Evolutionary conservation across 73 alveolate genomes (phyloP).

Genomic region (Tetrahymena malaccensis): DNA sequence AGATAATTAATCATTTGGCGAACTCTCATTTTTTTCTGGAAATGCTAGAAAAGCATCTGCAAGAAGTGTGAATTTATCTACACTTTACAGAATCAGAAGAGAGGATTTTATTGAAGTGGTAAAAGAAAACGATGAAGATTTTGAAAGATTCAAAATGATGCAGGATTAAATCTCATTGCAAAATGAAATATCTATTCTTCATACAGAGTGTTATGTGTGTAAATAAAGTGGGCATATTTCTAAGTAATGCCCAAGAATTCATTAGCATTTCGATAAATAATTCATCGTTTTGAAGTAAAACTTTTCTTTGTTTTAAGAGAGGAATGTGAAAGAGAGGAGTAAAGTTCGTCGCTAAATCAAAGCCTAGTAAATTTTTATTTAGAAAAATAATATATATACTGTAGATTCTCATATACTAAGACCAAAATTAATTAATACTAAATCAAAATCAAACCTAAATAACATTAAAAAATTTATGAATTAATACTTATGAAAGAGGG

Average conservation of each 20-base stretch:
- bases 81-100: constrained; percentile 15
- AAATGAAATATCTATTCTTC: background rate
- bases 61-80: constrained; percentile 7
- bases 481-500: no score
- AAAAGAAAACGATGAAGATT: constrained; percentile 10
- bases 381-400: no score
- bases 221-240: background rate
- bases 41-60: constrained; percentile 8
- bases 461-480: no score
- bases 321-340: background rate
- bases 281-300: background rate
- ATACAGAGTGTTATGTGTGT: background rate
- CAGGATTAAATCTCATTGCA: background rate
- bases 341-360: background rate
- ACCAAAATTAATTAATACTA: no score
- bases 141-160: background rate
- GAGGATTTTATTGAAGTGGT: background rate
- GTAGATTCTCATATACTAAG: no score
- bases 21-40: constrained; percentile 16
- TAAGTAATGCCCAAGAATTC: background rate
- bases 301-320: background rate
- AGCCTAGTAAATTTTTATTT: background rate
- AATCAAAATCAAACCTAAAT: no score
- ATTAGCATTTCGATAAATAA: background rate
- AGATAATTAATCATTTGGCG: constrained; percentile 1